Evolutionary conservation across 345 rosid genomes (phyloP).

Genomic region (Salix suchowensis): DNA sequence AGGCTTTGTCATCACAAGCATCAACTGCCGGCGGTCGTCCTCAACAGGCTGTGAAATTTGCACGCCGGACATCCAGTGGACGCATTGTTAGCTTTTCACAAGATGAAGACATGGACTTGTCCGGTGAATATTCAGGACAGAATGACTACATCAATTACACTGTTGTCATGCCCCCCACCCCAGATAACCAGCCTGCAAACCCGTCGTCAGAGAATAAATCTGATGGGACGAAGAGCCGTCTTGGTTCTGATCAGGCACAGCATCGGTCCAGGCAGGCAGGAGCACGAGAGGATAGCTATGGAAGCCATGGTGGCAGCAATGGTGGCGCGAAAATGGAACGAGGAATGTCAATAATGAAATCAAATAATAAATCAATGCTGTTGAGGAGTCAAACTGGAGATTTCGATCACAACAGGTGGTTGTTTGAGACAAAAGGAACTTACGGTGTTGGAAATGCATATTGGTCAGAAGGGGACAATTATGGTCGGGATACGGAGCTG

Average conservation of each 20-base stretch:
- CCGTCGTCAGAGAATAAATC: conserved; percentile 29
- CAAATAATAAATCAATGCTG: conserved; percentile 70
- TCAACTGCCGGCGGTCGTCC: conserved; percentile 47
- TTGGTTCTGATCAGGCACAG: conserved; percentile 20
- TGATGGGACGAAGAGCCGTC: conserved; percentile 27
- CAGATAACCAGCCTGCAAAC: conserved; percentile 77
- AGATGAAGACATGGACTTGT: conserved; percentile 69
- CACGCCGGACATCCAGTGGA: conserved; percentile 66
- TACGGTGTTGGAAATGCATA: conserved; percentile 85
- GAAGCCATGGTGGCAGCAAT: background rate
- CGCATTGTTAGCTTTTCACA: conserved; percentile 60
- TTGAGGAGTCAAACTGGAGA: conserved; percentile 83
- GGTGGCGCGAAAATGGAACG: conserved; percentile 47
- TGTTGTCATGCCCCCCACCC: conserved; percentile 89
- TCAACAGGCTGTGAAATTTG: conserved; percentile 55
- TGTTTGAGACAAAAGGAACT: conserved; percentile 69
- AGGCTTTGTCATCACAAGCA: conserved; percentile 37
- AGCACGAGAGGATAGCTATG: conserved; percentile 13
- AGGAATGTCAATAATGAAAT: conserved; percentile 68
- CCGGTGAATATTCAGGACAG: conserved; percentile 60
- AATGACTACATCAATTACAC: conserved; percentile 85
- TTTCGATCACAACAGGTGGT: conserved; percentile 91
- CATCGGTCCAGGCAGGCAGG: background rate
- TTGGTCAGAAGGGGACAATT: conserved; percentile 55
- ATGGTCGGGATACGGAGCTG: conserved; percentile 40